phyloP scores from a whole-genome alignment of 2,329 filamentous ascomycete genomes.

The Penicillium sp. region DNA sequence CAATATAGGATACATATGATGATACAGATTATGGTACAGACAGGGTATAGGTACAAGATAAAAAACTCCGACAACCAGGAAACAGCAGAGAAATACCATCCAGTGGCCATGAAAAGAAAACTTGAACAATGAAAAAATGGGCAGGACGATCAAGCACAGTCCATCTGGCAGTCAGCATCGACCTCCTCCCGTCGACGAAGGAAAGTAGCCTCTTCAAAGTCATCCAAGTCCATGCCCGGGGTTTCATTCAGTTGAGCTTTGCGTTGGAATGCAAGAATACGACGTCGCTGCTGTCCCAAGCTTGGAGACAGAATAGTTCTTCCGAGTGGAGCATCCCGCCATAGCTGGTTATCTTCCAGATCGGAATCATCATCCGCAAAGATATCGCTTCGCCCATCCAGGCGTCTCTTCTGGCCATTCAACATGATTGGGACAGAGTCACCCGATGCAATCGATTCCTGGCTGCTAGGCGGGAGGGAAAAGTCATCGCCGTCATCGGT shows the following conservation, averaged over 20 bases:
- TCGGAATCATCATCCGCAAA: constrained; percentile 31
- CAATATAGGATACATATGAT: background rate
- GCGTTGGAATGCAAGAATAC: constrained; percentile 16
- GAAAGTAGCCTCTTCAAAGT: constrained; percentile 49
- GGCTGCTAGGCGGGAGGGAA: constrained; percentile 43
- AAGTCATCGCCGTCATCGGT: constrained; percentile 37
- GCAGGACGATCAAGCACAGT: constrained; percentile 27
- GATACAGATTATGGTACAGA: background rate
- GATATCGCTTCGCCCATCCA: constrained; percentile 41
- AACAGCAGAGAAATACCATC: background rate
- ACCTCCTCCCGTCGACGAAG: constrained; percentile 44
- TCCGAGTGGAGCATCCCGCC: constrained; percentile 25
- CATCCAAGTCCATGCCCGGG: constrained; percentile 35
- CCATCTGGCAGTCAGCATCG: constrained; percentile 36
- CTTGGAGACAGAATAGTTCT: constrained; percentile 36
- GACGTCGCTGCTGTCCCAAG: constrained; percentile 30
- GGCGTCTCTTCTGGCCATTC: constrained; percentile 46
- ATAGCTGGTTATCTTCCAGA: constrained; percentile 34
- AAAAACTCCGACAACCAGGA: background rate
- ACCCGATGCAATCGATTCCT: constrained; percentile 34
- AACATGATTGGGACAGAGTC: constrained; percentile 19
- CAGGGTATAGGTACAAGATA: constrained; percentile 1
- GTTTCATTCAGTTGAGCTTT: background rate
- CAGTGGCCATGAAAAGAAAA: background rate
- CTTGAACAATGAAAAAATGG: background rate